Conservation (phyloP, 83 land plant species). For the Larix sibirica region DNA sequence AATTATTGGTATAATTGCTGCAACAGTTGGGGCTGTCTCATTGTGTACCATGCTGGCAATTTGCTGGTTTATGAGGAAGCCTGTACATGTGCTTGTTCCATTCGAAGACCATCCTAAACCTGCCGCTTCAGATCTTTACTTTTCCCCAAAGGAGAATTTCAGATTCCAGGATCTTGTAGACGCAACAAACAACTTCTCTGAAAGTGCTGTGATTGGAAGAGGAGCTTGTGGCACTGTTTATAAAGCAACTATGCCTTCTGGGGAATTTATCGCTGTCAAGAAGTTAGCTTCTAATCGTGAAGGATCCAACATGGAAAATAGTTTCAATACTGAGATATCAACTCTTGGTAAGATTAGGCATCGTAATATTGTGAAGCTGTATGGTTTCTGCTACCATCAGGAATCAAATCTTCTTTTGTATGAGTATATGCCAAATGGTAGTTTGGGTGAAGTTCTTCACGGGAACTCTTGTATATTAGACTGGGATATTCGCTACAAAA, state of each 20-base stretch:
- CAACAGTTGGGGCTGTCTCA: slow-evolving; percentile 28
- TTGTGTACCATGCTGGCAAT: slow-evolving; percentile 24
- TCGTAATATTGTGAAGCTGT: slow-evolving; percentile 62
- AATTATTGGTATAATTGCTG: slow-evolving; percentile 28
- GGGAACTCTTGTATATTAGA: slow-evolving; percentile 30
- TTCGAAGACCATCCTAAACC: slow-evolving; percentile 23
- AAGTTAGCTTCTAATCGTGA: slow-evolving; percentile 39
- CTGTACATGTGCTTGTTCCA: slow-evolving; percentile 22
- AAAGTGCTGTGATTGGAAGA: slow-evolving; percentile 49
- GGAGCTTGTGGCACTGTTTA: slow-evolving; percentile 78
- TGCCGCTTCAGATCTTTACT: slow-evolving; percentile 22
- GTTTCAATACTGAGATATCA: slow-evolving; percentile 63
- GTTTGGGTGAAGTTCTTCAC: slow-evolving; percentile 54
- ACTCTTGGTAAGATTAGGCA: slow-evolving; percentile 76
- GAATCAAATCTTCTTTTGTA: slow-evolving; percentile 61
- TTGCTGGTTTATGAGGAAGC: slow-evolving; percentile 33
- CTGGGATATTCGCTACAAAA: slow-evolving; percentile 58
- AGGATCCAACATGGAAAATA: slow-evolving; percentile 34
- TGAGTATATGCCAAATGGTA: slow-evolving; percentile 81
- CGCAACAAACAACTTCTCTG: slow-evolving; percentile 57
- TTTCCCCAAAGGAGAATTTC: slow-evolving; percentile 40
- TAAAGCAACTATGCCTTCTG: slow-evolving; percentile 57
- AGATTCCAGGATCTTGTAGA: slow-evolving; percentile 57
- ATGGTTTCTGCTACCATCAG: slow-evolving; percentile 65
- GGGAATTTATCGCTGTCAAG: slow-evolving; percentile 60